phyloP scores from a whole-genome alignment of 352 stramenopile genomes.

The Pythium sp. region DNA sequence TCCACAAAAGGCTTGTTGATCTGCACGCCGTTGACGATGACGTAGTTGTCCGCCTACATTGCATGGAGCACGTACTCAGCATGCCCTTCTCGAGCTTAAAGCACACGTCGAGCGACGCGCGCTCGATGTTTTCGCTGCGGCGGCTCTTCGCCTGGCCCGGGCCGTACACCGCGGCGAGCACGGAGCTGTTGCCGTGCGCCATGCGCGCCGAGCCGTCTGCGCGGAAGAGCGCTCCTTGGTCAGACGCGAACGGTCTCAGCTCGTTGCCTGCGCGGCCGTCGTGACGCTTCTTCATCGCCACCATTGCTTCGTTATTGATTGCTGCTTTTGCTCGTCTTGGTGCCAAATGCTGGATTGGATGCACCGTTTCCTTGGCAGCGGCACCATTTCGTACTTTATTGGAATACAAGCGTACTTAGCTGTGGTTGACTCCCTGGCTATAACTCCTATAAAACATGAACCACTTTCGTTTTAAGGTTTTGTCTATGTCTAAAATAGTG shows the following conservation, averaged over 20 bases:
- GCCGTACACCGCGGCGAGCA: slow-evolving; percentile 74
- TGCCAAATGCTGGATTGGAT: not conserved
- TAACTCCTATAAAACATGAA: not conserved
- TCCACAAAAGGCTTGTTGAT: slow-evolving; percentile 99
- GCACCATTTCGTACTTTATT: slow-evolving; percentile 4
- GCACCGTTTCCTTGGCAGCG: slow-evolving; percentile 9
- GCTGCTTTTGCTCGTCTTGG: not conserved
- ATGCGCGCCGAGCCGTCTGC: slow-evolving; percentile 79
- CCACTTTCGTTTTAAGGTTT: not conserved
- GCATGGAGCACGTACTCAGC: slow-evolving; percentile 37
- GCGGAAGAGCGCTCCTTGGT: slow-evolving; percentile 76
- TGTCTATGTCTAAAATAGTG: not conserved
- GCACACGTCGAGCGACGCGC: slow-evolving; percentile 65
- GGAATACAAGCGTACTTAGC: not conserved
- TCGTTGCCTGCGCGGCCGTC: slow-evolving; percentile 77
- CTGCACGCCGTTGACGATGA: slow-evolving; percentile 91
- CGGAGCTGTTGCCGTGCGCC: slow-evolving; percentile 68
- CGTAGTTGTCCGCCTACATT: slow-evolving; percentile 76
- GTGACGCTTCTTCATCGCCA: slow-evolving; percentile 38
- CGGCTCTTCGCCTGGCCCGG: slow-evolving; percentile 73
- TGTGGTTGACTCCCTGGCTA: not conserved
- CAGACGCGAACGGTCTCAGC: slow-evolving; percentile 66
- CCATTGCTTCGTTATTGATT: slow-evolving; percentile 25
- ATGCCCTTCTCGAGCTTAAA: slow-evolving; percentile 82
- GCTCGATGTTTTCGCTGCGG: slow-evolving; percentile 61